Conservation (phyloP, 306 rosid species). For the Bauhinia variegata region DNA sequence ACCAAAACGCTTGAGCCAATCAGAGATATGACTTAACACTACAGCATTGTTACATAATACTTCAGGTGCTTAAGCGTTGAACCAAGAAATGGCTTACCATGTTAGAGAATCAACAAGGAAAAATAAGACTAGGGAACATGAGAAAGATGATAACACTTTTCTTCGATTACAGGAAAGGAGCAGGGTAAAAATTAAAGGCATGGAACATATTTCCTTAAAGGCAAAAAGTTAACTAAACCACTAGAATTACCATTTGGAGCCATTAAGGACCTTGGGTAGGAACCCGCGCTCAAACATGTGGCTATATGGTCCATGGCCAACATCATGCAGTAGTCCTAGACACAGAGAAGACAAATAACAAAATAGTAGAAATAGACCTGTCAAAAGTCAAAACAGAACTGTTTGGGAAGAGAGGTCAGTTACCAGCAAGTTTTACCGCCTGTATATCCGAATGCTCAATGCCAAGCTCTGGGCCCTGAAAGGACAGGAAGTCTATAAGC, state of each 20-base stretch:
- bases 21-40: not conserved
- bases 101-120: not conserved
- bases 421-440: constrained; percentile 61
- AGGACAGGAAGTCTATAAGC: constrained; percentile 20
- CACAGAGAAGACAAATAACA: constrained; percentile 26
- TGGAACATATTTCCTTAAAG: not conserved
- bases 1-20: too few species aligned
- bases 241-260: constrained; percentile 43
- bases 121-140: not conserved
- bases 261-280: constrained; percentile 47
- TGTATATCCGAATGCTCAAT: constrained; percentile 46
- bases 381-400: constrained; percentile 24
- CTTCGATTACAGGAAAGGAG: not conserved
- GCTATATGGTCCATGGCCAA: constrained; percentile 66
- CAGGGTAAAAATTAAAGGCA: not conserved
- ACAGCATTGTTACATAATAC: not conserved
- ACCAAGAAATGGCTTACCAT: not conserved
- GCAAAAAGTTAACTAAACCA: constrained; percentile 10
- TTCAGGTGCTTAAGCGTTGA: not conserved
- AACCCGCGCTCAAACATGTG: constrained; percentile 54
- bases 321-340: constrained; percentile 57
- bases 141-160: not conserved
- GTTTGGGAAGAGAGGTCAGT: constrained; percentile 29
- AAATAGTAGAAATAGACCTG: constrained; percentile 30
- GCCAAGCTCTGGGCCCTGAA: constrained; percentile 53